Percentiles rank a stretch among this genome's conserved stretches.
phyloP scores from a whole-genome alignment of 2,329 filamentous ascomycete species.

The Macrophomina pseudophaseolina region DNA sequence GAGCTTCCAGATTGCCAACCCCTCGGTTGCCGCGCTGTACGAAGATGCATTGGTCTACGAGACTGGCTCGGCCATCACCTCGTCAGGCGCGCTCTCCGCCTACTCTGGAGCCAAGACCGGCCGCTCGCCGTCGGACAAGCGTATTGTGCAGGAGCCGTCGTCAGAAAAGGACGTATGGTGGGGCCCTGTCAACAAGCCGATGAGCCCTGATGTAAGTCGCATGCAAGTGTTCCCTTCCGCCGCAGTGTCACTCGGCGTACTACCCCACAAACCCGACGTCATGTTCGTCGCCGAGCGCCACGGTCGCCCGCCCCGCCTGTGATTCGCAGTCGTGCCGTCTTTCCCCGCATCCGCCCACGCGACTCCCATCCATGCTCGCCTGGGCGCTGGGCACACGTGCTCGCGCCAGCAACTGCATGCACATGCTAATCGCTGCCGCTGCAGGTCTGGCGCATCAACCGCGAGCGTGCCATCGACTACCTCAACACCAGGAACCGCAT shows the following conservation, averaged over 20 bases:
- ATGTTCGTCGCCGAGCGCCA: conserved; percentile 30
- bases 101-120: conserved; percentile 99
- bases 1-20: conserved; percentile 74
- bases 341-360: conserved; percentile 37
- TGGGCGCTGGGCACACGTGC: conserved; percentile 33
- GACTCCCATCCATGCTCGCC: not conserved
- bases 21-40: conserved; percentile 92
- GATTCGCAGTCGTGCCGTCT: conserved; percentile 31
- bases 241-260: conserved; percentile 19
- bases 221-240: conserved; percentile 20
- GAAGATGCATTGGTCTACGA: conserved; percentile 99
- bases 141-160: conserved; percentile 87
- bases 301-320: not conserved
- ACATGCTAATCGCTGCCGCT: conserved; percentile 36
- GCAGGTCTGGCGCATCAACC: conserved; percentile 99
- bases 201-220: conserved; percentile 87
- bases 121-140: conserved; percentile 95
- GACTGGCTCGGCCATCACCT: conserved; percentile 95
- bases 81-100: conserved; percentile 89
- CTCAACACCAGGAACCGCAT: conserved; percentile 98
- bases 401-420: conserved; percentile 26
- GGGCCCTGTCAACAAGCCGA: conserved; percentile 99
- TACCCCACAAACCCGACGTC: conserved; percentile 36
- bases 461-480: conserved; percentile 98
- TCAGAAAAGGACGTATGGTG: conserved; percentile 97